These are phyloP conservation scores for Logfia minima DNA, from an alignment of 129 eudicot genomes.

Conservation along the genomic window DNA sequence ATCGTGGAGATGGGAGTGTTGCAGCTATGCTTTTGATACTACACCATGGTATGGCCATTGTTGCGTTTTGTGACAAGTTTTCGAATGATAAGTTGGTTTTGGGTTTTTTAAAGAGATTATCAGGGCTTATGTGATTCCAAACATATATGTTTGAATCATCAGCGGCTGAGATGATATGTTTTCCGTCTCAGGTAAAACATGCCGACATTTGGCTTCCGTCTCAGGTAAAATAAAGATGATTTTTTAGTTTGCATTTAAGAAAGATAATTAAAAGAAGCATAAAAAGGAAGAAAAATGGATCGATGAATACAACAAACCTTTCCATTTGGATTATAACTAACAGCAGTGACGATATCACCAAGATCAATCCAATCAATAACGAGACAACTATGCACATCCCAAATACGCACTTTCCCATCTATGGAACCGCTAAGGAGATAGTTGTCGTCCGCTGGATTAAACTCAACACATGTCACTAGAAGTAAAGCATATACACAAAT, in stretches of 20 bases:
- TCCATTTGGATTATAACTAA: too few relatives aligned
- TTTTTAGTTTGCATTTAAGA: neutral
- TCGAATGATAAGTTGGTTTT: conserved; percentile 53
- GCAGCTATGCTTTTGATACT: conserved; percentile 52
- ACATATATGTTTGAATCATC: conserved; percentile 75
- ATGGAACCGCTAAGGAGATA: too few relatives aligned
- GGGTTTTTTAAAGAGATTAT: conserved; percentile 36
- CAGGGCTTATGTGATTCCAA: conserved; percentile 55
- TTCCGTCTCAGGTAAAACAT: conserved; percentile 82
- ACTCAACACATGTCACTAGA: conserved; percentile 89
- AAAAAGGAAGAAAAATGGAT: neutral
- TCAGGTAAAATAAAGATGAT: conserved; percentile 51
- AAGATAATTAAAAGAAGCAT: neutral
- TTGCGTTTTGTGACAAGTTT: conserved; percentile 46
- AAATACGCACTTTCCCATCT: too few relatives aligned
- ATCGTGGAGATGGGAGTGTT: conserved; percentile 37
- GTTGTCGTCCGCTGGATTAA: too few relatives aligned
- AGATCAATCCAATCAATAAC: too few relatives aligned
- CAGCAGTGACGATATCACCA: too few relatives aligned
- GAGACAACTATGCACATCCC: too few relatives aligned
- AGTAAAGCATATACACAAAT: neutral
- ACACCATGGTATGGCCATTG: conserved; percentile 80
- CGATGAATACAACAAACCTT: too few relatives aligned
- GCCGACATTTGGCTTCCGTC: conserved; percentile 68
- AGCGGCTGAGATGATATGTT: conserved; percentile 60